A percentile compares a stretch with the other conserved stretches of the same genome.
These are phyloP conservation scores for Leishmania amazonensis DNA, from an alignment of 208 protist genomes.

Conservation along the genomic window DNA sequence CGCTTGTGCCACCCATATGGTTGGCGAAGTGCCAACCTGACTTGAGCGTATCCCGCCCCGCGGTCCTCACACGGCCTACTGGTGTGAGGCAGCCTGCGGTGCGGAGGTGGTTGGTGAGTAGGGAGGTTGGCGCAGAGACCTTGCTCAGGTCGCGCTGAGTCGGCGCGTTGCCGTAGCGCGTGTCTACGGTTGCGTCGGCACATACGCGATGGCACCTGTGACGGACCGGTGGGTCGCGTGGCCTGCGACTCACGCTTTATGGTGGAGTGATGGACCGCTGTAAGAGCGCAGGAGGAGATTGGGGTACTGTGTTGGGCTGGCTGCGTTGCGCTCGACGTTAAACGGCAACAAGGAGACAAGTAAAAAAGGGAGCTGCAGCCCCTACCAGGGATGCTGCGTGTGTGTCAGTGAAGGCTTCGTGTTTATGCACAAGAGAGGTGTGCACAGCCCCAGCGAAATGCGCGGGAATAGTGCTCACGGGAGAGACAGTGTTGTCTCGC, in stretches of 20 bases:
- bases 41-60: neutral
- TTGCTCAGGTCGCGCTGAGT: neutral
- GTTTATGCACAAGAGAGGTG: neutral
- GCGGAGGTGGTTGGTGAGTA: neutral
- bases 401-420: neutral
- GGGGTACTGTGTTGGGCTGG: neutral
- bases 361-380: neutral
- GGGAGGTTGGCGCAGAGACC: neutral
- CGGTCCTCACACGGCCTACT: neutral
- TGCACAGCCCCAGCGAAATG: neutral
- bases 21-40: neutral
- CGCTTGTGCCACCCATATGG: neutral
- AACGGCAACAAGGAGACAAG: too few species aligned
- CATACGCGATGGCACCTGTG: neutral
- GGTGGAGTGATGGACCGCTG: neutral
- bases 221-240: neutral
- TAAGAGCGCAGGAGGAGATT: too few species aligned
- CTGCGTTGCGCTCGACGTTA: too few species aligned
- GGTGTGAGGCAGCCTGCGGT: neutral
- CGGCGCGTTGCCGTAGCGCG: neutral
- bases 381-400: neutral
- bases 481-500: neutral
- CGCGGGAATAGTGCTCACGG: neutral
- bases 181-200: neutral
- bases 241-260: neutral